These are phyloP conservation scores for Chrysosporium queenslandicum DNA, from an alignment of 2,329 filamentous ascomycete species.

Conservation along the genomic window DNA sequence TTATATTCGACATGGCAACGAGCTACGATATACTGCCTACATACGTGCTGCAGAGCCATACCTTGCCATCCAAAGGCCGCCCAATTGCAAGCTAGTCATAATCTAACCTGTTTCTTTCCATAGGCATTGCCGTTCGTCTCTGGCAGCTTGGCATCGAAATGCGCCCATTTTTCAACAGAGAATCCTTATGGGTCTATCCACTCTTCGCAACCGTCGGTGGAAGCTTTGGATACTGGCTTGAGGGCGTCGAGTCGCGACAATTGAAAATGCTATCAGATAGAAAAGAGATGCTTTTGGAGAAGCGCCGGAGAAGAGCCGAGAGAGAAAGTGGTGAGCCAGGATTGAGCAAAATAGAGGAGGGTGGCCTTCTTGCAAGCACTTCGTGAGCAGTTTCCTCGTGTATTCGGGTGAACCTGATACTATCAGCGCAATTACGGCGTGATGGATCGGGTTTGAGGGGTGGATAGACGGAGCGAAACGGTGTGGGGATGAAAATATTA, in stretches of 20 bases:
- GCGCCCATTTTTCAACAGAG: conserved; percentile 80
- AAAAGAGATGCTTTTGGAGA: conserved; percentile 73
- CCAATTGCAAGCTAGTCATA: neutral
- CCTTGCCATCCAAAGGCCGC: no score
- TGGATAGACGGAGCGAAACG: neutral
- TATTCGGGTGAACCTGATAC: no score
- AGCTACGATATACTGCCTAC: neutral
- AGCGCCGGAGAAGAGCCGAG: conserved; percentile 68
- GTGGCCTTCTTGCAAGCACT: conserved; percentile 29
- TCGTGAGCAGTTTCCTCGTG: conserved; percentile 22
- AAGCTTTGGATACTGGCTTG: conserved; percentile 94
- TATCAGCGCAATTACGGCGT: neutral
- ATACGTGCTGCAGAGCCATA: neutral
- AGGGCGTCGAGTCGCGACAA: conserved; percentile 79
- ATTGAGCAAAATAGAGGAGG: conserved; percentile 27
- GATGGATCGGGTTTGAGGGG: neutral
- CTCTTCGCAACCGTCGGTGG: conserved; percentile 75
- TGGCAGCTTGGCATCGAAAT: conserved; percentile 99
- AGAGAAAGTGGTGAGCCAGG: conserved; percentile 40
- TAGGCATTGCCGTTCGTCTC: conserved; percentile 81
- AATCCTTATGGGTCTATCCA: conserved; percentile 84
- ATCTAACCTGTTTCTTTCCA: neutral
- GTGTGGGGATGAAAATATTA: neutral
- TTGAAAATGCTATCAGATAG: conserved; percentile 65
- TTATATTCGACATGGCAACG: neutral